Evolutionary conservation across 441 rosid species (phyloP), one percentile per base, ranked within the genome.

Genomic region (Euphorbia schlechtendalii): DNA sequence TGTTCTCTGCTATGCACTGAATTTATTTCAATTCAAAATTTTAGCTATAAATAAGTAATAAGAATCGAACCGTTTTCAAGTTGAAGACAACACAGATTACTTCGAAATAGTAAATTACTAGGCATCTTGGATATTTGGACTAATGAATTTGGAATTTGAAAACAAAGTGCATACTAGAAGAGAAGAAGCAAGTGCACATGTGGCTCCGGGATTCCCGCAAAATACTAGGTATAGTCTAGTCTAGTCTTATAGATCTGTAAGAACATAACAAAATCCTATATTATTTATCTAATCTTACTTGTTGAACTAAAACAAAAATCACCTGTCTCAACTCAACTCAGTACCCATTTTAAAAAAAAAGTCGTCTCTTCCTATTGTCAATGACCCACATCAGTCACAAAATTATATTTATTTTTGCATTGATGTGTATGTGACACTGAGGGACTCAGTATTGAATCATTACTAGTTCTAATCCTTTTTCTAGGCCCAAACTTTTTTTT

Each of bases 121-220:
- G n/a, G n/a, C n/a, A n/a, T n/a, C n/a, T n/a, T n/a, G n/a, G n/a
- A n/a, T n/a, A n/a, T n/a, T n/a, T n/a, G n/a, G n/a, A n/a, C n/a
- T n/a, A n/a, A n/a, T n/a, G n/a, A n/a, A n/a, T n/a, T n/a, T n/a
- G n/a, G n/a, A n/a, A n/a, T n/a, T n/a, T n/a, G n/a, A n/a, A n/a
- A n/a, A n/a, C n/a, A 0, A 49, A 21, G 17, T 14, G 24, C 34
- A 17, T 22, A 15, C 22, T 18, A 24, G 64, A 62, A 61, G 65
- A 58, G 20, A 14, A 22, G 18, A 34, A 67, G 61, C 77, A 70
- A 70, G 41, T 65, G 66, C 84, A 74, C 83, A 79, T 80, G 84
- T 69, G 70, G 54, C 56, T 72, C 86, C 86, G 81, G 84, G 20
- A 73, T 83, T 82, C 68, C 32, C 79, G 85, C 68, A 11, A 32